Percentiles rank a stretch among this genome's conserved stretches.
Evolutionary conservation across 352 stramenopile genomes (phyloP).

Genomic region (Phytophthora sp.): DNA sequence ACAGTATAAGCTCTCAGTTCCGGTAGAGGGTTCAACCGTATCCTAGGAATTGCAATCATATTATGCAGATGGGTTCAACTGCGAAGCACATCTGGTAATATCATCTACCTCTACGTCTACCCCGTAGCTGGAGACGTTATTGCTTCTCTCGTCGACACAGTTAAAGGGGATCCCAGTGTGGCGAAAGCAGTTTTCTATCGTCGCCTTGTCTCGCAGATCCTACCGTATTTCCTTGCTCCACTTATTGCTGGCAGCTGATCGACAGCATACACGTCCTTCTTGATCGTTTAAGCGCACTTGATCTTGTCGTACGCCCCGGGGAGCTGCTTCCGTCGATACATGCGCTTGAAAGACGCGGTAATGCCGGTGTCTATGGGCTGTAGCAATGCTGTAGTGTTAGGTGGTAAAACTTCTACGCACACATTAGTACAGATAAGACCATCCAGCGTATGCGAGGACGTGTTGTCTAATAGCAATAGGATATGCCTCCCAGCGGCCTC

Average conservation of each 20-base stretch:
- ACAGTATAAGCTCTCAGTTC: too few species aligned
- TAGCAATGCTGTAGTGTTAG: conserved; percentile 10
- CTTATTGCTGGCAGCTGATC: conserved; percentile 4
- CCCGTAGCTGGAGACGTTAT: neutral
- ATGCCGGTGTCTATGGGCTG: conserved; percentile 12
- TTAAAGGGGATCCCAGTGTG: conserved; percentile 14
- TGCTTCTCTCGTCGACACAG: conserved; percentile 11
- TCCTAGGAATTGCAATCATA: conserved; percentile 13
- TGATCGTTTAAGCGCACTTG: neutral
- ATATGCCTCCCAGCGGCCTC: neutral
- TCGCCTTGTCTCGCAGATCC: conserved; percentile 2
- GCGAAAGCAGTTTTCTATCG: conserved; percentile 21
- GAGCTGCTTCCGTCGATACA: conserved; percentile 5
- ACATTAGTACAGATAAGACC: conserved; percentile 8
- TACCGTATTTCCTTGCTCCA: too few species aligned
- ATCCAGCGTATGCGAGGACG: neutral
- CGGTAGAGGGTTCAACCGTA: too few species aligned
- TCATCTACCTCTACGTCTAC: conserved; percentile 5
- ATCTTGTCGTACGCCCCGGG: conserved; percentile 5
- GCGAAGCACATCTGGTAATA: neutral
- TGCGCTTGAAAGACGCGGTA: conserved; percentile 16
- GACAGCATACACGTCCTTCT: neutral
- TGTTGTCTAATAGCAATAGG: conserved; percentile 12
- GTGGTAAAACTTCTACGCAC: conserved; percentile 1
- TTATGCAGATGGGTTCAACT: conserved; percentile 1